These are phyloP conservation scores for Austroboletus niveus DNA, from an alignment of 1,284 basidiomycete genomes.

Conservation along the genomic window DNA sequence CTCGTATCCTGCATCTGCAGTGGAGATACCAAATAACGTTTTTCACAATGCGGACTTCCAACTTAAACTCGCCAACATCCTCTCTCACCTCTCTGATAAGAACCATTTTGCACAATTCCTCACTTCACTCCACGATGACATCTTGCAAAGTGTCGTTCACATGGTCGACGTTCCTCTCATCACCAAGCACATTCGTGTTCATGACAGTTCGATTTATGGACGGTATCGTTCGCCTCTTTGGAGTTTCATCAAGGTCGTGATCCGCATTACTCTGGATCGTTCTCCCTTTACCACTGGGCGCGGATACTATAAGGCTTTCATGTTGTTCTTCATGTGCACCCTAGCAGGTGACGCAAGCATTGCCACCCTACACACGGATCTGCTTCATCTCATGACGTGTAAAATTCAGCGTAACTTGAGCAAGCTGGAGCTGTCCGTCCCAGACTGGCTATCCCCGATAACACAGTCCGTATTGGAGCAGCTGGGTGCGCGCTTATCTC, in stretches of 20 bases:
- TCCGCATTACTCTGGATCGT: neutral
- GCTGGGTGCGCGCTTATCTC: too few species aligned
- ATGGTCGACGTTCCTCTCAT: conserved; percentile 19
- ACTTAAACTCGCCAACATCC: conserved; percentile 8
- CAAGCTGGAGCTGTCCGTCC: too few species aligned
- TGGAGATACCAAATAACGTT: conserved; percentile 14
- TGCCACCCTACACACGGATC: conserved; percentile 25
- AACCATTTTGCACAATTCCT: conserved; percentile 27
- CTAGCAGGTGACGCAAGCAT: too few species aligned
- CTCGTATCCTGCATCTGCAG: neutral
- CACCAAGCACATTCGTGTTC: conserved; percentile 25
- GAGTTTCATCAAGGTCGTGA: neutral
- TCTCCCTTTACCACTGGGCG: neutral
- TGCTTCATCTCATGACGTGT: conserved; percentile 24
- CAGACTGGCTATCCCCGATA: too few species aligned
- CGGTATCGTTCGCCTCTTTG: too few species aligned
- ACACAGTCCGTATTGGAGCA: too few species aligned
- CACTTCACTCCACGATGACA: conserved; percentile 27
- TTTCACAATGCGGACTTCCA: conserved; percentile 17
- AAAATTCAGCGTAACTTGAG: conserved; percentile 17
- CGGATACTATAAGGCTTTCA: conserved; percentile 8
- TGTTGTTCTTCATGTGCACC: too few species aligned
- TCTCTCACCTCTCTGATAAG: conserved; percentile 20
- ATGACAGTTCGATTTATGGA: conserved; percentile 19
- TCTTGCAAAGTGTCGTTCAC: conserved; percentile 24